Conservation (phyloP, 2,329 filamentous ascomycete genomes). For the Xylariaceae sp. region DNA sequence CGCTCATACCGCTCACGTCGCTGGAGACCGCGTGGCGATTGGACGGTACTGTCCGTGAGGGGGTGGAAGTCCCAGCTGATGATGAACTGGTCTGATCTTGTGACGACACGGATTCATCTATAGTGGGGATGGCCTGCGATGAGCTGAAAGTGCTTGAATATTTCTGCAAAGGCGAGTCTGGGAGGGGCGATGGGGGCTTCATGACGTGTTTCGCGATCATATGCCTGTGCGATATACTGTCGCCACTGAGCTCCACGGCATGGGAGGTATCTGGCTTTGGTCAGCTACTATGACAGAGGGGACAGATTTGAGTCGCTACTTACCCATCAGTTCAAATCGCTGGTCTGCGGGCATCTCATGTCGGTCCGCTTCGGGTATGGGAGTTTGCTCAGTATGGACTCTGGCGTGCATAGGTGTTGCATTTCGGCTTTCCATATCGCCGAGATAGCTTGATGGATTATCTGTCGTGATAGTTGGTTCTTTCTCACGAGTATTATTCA, state of each 20-base stretch:
- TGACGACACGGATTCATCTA: constrained; percentile 1
- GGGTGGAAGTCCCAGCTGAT: constrained; percentile 16
- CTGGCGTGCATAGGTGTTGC: constrained; percentile 21
- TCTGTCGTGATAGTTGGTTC: constrained; percentile 44
- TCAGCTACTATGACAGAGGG: not conserved
- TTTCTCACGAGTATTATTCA: constrained; percentile 42
- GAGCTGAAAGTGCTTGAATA: constrained; percentile 32
- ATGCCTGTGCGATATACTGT: constrained; percentile 32
- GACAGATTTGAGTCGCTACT: not conserved
- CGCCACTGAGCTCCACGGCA: constrained; percentile 6
- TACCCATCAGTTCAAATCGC: constrained; percentile 11
- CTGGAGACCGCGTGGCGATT: constrained; percentile 32
- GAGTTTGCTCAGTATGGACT: not conserved
- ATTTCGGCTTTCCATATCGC: constrained; percentile 38
- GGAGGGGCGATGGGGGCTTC: constrained; percentile 27
- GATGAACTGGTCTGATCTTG: constrained; percentile 29
- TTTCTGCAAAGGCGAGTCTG: constrained; percentile 28
- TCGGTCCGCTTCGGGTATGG: constrained; percentile 7
- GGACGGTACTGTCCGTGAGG: constrained; percentile 1
- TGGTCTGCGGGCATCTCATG: constrained; percentile 24
- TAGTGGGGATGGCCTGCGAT: constrained; percentile 7
- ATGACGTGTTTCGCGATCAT: constrained; percentile 38
- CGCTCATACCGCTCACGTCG: constrained; percentile 41
- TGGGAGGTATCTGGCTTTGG: constrained; percentile 6
- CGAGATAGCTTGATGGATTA: constrained; percentile 36